Conservation (phyloP, 2,329 filamentous ascomycete genomes). For the Onygenales sp. region DNA sequence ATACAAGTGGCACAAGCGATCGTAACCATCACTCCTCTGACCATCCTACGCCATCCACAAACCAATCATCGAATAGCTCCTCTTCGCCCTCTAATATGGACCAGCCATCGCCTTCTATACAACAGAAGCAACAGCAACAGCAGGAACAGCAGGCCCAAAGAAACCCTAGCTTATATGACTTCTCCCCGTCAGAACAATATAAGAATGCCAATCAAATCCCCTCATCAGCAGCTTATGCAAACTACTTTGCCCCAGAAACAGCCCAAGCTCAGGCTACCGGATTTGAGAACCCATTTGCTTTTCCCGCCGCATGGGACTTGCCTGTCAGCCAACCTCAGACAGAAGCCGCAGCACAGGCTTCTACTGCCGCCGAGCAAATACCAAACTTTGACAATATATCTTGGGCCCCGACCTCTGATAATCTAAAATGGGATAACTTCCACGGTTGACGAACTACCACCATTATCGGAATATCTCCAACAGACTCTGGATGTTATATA, state of each 20-base stretch:
- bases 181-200: neutral
- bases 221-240: conserved; percentile 7
- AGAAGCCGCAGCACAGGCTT: conserved; percentile 4
- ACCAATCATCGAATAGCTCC: conserved; percentile 28
- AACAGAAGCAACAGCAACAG: conserved; percentile 10
- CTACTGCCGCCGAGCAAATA: conserved; percentile 13
- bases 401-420: conserved; percentile 25
- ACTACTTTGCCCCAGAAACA: conserved; percentile 11
- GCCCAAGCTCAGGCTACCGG: conserved; percentile 12
- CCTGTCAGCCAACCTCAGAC: conserved; percentile 4
- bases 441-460: conserved; percentile 4
- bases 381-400: conserved; percentile 24
- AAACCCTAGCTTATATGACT: neutral
- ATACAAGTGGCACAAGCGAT: conserved; percentile 20
- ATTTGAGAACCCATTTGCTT: conserved; percentile 17
- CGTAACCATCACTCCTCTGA: conserved; percentile 22
- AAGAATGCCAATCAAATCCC: neutral
- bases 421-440: conserved; percentile 21
- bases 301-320: conserved; percentile 23
- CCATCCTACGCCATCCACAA: conserved; percentile 26
- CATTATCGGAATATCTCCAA: too few species aligned
- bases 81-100: conserved; percentile 22
- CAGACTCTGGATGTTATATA: too few species aligned
- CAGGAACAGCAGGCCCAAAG: conserved; percentile 8
- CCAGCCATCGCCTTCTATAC: conserved; percentile 17